Base-by-base conservation (phyloP, 2,329 filamentous ascomycete species). In the Pestalotiopsis sp. region DNA sequence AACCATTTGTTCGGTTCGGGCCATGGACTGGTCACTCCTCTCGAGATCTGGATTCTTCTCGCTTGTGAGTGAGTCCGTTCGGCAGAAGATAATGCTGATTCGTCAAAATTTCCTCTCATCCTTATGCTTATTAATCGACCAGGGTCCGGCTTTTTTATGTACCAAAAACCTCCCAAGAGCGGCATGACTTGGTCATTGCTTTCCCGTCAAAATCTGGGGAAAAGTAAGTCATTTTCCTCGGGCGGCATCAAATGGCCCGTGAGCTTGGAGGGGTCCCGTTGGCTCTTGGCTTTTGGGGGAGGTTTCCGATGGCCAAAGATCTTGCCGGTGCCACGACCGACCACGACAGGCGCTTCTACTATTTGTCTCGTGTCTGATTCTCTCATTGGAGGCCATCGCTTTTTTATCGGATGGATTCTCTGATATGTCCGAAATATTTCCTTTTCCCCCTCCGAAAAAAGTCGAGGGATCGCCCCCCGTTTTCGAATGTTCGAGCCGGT, bases 401-500 rank as follows among this genome's bases (percentile, higher is more conserved):
- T 36, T 36, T 36, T 9, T 0, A 31, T 36, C 7, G 31, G 31
- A 36, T 36, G 31, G 31, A 2, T 36, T 36, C 7, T 52, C 17
- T 52, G 9, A n/a, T 52, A n/a, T n/a, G 6, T 11, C 20, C 9
- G 11, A 49, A 57, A 66, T 20, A 38, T 66, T 49, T 52, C 31
- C 31, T 36, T 7, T 36, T 1, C 31, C 7, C 61, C 23, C 20
- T 59, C 23, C n/a, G 7, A 52, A 52, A 52, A 52, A 27, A 23
- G 13, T 25, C 39, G 36, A 27, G 14, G 31, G 31, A 36, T 3
- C 31, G 31, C 7, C 31, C 31, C 36, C 23, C 20, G 36, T 23
- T 58, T 27, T 60, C 52, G 56, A 67, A 67, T 14, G 56, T 56
- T 67, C 65, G 27, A 67, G 52, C 65, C 65, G 20, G 27, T 31